phyloP scores from a whole-genome alignment of 257 asterid genomes.

The Nemophila menziesii region DNA sequence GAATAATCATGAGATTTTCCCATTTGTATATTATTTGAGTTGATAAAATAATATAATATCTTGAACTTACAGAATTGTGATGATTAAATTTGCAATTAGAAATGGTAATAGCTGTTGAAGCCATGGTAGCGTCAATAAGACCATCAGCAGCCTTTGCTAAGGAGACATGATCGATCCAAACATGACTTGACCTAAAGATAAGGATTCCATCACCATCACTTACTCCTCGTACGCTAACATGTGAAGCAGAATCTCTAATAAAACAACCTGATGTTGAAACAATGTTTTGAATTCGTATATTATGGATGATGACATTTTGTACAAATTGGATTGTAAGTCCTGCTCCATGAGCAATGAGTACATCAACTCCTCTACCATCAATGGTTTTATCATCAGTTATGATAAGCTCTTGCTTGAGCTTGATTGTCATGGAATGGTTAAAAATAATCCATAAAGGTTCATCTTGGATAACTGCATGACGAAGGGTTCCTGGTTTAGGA shows the following conservation, averaged over 20 bases:
- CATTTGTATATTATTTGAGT: too few relatives aligned
- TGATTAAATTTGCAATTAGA: slow-evolving; percentile 25
- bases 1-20: too few relatives aligned
- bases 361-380: slow-evolving; percentile 24
- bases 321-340: slow-evolving; percentile 22
- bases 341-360: slow-evolving; percentile 17
- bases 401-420: slow-evolving; percentile 18
- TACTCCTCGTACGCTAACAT: slow-evolving; percentile 13
- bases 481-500: slow-evolving; percentile 23
- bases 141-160: slow-evolving; percentile 27
- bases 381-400: slow-evolving; percentile 23
- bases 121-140: slow-evolving; percentile 20
- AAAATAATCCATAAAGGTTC: slow-evolving; percentile 25
- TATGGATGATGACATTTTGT: slow-evolving; percentile 19
- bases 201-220: slow-evolving; percentile 33
- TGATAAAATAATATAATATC: too few relatives aligned
- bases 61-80: slow-evolving; percentile 19
- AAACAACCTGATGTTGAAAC: slow-evolving; percentile 16
- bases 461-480: slow-evolving; percentile 22
- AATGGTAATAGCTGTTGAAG: slow-evolving; percentile 24
- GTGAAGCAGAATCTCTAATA: slow-evolving; percentile 19
- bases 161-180: slow-evolving; percentile 31
- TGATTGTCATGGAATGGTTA: slow-evolving; percentile 15
- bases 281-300: slow-evolving; percentile 16
- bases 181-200: slow-evolving; percentile 16